Conservation (phyloP, 176 grass and related monocot genomes). For the Coix lacrymajobi region DNA sequence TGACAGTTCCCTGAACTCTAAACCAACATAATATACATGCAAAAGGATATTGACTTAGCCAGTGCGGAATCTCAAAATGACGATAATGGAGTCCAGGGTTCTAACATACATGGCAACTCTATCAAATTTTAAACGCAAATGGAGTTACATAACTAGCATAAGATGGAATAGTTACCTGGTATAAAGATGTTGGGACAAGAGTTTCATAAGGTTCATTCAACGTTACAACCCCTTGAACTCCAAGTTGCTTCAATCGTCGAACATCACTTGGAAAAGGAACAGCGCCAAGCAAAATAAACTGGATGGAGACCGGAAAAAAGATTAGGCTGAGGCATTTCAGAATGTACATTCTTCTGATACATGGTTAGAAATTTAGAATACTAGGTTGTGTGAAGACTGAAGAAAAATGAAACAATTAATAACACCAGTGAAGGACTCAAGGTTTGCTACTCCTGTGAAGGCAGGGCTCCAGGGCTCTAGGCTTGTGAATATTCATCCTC, state of each 20-base stretch:
- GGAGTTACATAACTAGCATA: neutral
- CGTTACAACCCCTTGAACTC: conserved; percentile 79
- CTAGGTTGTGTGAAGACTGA: neutral
- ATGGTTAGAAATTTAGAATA: neutral
- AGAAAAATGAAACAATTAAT: conserved; percentile 16
- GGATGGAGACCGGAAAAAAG: neutral
- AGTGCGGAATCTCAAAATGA: neutral
- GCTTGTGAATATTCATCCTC: neutral
- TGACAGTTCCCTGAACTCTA: neutral
- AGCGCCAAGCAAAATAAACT: conserved; percentile 88
- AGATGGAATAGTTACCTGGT: conserved; percentile 46
- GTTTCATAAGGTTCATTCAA: conserved; percentile 95
- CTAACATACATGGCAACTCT: neutral
- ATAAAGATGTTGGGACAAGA: conserved; percentile 76
- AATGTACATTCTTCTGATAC: neutral
- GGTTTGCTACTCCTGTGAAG: neutral
- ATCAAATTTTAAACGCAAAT: neutral
- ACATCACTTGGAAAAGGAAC: conserved; percentile 95
- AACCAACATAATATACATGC: neutral
- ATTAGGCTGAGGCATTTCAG: neutral
- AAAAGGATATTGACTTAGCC: neutral
- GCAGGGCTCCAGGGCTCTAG: neutral
- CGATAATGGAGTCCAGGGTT: neutral
- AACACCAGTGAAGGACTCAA: neutral
- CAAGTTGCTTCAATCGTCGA: conserved; percentile 66